These are phyloP conservation scores for Kregervanrija delftensis DNA, from an alignment of 805 yeast species.

Conservation along the genomic window DNA sequence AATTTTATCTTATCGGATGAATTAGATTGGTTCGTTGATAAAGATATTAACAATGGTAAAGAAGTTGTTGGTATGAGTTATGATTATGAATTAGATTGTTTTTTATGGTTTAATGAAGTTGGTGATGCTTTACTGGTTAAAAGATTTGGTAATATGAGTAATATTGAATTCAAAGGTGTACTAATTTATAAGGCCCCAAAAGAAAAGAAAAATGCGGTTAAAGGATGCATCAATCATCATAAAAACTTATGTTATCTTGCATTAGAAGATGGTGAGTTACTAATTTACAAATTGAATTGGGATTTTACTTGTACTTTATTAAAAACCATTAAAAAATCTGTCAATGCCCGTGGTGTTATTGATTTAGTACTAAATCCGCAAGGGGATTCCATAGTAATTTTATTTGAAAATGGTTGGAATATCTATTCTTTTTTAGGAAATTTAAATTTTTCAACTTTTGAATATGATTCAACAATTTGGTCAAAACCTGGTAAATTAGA, in stretches of 20 bases:
- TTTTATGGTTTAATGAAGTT: slow-evolving; percentile 24
- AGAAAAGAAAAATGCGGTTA: slow-evolving; percentile 9
- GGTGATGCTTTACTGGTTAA: slow-evolving; percentile 26
- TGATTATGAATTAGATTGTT: slow-evolving; percentile 19
- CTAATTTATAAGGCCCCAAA: slow-evolving; percentile 14
- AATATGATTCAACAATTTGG: slow-evolving; percentile 23
- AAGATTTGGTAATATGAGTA: neutral
- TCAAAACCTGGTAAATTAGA: slow-evolving; percentile 12
- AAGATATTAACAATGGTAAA: slow-evolving; percentile 7
- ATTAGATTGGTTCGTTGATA: slow-evolving; percentile 26
- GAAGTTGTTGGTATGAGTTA: slow-evolving; percentile 13
- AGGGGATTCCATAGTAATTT: slow-evolving; percentile 22
- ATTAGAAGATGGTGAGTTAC: slow-evolving; percentile 29
- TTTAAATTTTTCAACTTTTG: slow-evolving; percentile 34
- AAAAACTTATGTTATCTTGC: slow-evolving; percentile 35
- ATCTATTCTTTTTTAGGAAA: slow-evolving; percentile 42
- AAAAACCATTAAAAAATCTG: slow-evolving; percentile 29
- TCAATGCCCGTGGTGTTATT: slow-evolving; percentile 26
- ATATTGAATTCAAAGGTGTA: slow-evolving; percentile 18
- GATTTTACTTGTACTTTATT: slow-evolving; percentile 24
- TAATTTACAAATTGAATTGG: slow-evolving; percentile 31
- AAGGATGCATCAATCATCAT: slow-evolving; percentile 33
- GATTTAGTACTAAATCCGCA: slow-evolving; percentile 22
- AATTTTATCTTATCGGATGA: slow-evolving; percentile 25
- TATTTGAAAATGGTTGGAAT: slow-evolving; percentile 38